phyloP scores from a whole-genome alignment of 371 early-diverging fungal species.

The Amoeboaphelidium protococcarum region DNA sequence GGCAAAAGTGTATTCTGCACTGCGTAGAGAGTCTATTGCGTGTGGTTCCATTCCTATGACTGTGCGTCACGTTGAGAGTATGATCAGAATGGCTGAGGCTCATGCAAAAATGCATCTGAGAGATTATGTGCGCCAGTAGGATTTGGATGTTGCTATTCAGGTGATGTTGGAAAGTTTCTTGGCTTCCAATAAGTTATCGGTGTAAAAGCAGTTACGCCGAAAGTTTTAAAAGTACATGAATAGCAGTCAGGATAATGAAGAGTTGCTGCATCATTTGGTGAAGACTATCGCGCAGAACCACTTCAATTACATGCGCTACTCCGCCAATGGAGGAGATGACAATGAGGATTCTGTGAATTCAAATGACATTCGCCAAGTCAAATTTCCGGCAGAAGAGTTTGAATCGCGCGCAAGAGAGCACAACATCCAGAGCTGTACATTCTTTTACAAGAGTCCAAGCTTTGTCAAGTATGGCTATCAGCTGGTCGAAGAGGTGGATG shows the following conservation, averaged over 20 bases:
- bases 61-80: conserved; percentile 93
- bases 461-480: conserved; percentile 2
- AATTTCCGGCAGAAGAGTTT: conserved; percentile 26
- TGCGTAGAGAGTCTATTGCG: conserved; percentile 74
- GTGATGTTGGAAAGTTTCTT: conserved; percentile 87
- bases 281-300: conserved; percentile 45
- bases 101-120: conserved; percentile 94
- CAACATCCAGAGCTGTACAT: conserved; percentile 29
- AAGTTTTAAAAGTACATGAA: conserved; percentile 62
- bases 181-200: conserved; percentile 83
- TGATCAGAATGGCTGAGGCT: conserved; percentile 92
- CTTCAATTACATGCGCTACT: conserved; percentile 32
- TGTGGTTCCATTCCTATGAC: conserved; percentile 91
- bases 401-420: conserved; percentile 23
- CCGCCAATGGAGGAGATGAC: conserved; percentile 16
- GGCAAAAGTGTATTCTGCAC: conserved; percentile 60
- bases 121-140: conserved; percentile 66
- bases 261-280: conserved; percentile 42
- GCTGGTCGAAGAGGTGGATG: neutral
- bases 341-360: conserved; percentile 16
- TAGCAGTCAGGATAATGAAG: conserved; percentile 41
- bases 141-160: conserved; percentile 85
- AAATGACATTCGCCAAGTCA: conserved; percentile 4
- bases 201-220: conserved; percentile 46
- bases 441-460: conserved; percentile 15